Percentiles rank a stretch among this genome's conserved stretches.
These are phyloP conservation scores for Phytophthora sp. DNA, from an alignment of 352 stramenopile species.

Conservation along the genomic window DNA sequence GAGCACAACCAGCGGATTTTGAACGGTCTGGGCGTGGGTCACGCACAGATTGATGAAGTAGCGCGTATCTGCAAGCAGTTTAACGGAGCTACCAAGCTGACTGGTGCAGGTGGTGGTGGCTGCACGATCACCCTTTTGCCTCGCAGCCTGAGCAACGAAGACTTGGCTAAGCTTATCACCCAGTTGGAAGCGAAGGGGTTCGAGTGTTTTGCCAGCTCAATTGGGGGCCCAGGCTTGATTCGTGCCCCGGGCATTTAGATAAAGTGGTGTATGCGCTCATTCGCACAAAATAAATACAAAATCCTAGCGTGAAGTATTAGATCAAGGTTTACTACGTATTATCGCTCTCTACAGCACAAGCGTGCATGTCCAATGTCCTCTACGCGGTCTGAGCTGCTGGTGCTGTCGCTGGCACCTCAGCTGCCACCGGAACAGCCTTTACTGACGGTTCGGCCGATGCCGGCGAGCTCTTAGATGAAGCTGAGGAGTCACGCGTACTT, in stretches of 20 bases:
- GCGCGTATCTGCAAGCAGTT: conserved; percentile 53
- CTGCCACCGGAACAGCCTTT: conserved; percentile 27
- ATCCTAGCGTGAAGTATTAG: conserved; percentile 19
- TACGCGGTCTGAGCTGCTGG: conserved; percentile 39
- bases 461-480: conserved; percentile 33
- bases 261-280: neutral
- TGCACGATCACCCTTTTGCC: conserved; percentile 89
- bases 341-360: conserved; percentile 32
- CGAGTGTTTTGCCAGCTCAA: conserved; percentile 60
- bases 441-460: conserved; percentile 16
- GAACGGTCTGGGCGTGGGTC: conserved; percentile 81
- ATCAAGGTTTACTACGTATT: conserved; percentile 34
- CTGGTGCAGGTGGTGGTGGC: conserved; percentile 86
- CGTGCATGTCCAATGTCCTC: conserved; percentile 14
- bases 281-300: neutral
- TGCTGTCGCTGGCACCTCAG: conserved; percentile 10
- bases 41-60: conserved; percentile 85
- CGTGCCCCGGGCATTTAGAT: conserved; percentile 1
- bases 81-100: conserved; percentile 89
- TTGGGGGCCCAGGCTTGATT: conserved; percentile 59
- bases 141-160: conserved; percentile 37
- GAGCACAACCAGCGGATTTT: conserved; percentile 81
- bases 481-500: conserved; percentile 34
- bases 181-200: conserved; percentile 58
- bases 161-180: conserved; percentile 49